A percentile compares a stretch with the other conserved stretches of the same genome.
phyloP scores from a whole-genome alignment of 345 rosid species.

The Carallia brachiata region DNA sequence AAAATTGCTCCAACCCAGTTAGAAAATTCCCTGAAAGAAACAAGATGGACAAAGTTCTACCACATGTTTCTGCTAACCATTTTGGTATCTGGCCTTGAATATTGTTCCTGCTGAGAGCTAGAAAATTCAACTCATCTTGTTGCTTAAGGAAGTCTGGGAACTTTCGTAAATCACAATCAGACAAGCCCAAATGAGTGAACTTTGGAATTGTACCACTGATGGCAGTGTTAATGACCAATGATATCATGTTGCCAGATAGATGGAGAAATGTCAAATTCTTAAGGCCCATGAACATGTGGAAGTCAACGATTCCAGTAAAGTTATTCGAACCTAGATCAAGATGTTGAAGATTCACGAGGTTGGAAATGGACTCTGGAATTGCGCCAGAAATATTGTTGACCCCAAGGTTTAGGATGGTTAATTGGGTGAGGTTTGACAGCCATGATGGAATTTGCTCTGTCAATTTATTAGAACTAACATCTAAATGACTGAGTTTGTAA shows the following conservation, averaged over 20 bases:
- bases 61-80: constrained; percentile 15
- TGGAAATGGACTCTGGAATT: too few relatives aligned
- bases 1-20: constrained; percentile 7
- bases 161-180: constrained; percentile 15
- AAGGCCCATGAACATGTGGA: constrained; percentile 1
- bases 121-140: background rate
- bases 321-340: background rate
- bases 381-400: too few relatives aligned
- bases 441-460: background rate
- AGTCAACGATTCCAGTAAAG: constrained; percentile 9
- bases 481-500: background rate
- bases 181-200: background rate
- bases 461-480: background rate
- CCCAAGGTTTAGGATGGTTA: too few relatives aligned
- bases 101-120: constrained; percentile 19
- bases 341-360: too few relatives aligned
- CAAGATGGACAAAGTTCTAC: background rate
- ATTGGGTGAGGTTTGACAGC: background rate
- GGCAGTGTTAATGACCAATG: background rate
- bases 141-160: constrained; percentile 17
- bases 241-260: constrained; percentile 17
- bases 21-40: constrained; percentile 20
- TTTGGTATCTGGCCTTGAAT: constrained; percentile 22
- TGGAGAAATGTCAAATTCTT: fast-evolving
- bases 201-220: background rate